Conservation (phyloP, 2,329 filamentous ascomycete species). For the Aspergillus carbonarius region DNA sequence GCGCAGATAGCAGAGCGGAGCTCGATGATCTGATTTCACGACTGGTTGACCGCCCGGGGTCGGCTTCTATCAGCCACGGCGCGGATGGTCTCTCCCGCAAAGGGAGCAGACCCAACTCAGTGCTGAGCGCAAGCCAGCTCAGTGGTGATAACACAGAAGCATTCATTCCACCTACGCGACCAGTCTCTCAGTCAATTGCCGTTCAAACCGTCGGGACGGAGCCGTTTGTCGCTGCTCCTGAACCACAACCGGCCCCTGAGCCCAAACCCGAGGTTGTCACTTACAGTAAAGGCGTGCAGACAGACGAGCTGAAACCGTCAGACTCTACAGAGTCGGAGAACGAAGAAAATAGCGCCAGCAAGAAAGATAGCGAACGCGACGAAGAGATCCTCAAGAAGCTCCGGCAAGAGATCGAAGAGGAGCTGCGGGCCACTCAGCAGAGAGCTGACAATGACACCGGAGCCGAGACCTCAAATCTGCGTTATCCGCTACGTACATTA, state of each 20-base stretch:
- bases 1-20: constrained; percentile 64
- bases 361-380: constrained; percentile 76
- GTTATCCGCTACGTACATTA: constrained; percentile 76
- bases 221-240: constrained; percentile 73
- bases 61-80: constrained; percentile 60
- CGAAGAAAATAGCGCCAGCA: constrained; percentile 73
- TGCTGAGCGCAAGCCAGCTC: constrained; percentile 76
- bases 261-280: constrained; percentile 74
- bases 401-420: constrained; percentile 87
- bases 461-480: constrained; percentile 47
- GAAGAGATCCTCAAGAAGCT: constrained; percentile 86
- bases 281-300: constrained; percentile 97
- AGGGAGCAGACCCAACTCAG: constrained; percentile 79
- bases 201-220: constrained; percentile 73
- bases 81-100: constrained; percentile 46
- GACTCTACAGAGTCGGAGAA: constrained; percentile 62
- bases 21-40: constrained; percentile 84
- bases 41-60: constrained; percentile 73
- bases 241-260: constrained; percentile 60
- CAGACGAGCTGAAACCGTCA: constrained; percentile 66
- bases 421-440: constrained; percentile 69
- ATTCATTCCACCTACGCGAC: constrained; percentile 40
- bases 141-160: constrained; percentile 64
- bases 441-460: constrained; percentile 36
- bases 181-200: constrained; percentile 47